Conservation (phyloP, 2,329 filamentous ascomycete genomes). For the Ascochyta fabae region DNA sequence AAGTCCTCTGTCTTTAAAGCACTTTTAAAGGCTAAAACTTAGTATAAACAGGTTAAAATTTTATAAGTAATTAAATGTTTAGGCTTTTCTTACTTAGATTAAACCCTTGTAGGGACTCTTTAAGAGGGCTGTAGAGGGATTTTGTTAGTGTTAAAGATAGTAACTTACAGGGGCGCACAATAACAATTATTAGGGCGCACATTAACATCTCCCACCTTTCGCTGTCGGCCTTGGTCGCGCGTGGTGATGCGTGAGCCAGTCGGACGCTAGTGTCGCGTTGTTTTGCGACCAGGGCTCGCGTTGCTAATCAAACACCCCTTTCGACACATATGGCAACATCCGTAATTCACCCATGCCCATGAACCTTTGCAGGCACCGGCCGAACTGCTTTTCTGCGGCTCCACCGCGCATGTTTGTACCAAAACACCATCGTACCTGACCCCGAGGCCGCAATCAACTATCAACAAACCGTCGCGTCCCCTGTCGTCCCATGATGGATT, state of each 20-base stretch:
- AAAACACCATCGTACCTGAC: constrained; percentile 10
- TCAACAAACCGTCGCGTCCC: constrained; percentile 12
- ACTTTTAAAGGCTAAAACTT: too few relatives aligned
- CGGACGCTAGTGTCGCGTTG: constrained; percentile 36
- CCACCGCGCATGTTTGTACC: constrained; percentile 12
- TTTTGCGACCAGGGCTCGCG: constrained; percentile 35
- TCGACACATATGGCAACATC: constrained; percentile 33
- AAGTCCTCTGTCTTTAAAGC: too few relatives aligned
- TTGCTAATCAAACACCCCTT: constrained; percentile 38
- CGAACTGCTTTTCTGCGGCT: constrained; percentile 17
- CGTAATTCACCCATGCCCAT: constrained; percentile 29
- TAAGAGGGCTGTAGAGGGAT: too few relatives aligned
- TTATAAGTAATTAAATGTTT: too few relatives aligned
- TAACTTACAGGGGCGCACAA: too few relatives aligned
- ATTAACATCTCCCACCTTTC: neutral
- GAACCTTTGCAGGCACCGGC: constrained; percentile 16
- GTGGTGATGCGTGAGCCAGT: constrained; percentile 13
- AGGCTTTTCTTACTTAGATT: too few relatives aligned
- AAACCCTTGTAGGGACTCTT: too few relatives aligned
- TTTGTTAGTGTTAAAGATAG: too few relatives aligned
- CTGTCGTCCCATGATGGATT: constrained; percentile 36
- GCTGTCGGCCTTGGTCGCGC: constrained; percentile 7
- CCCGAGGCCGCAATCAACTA: constrained; percentile 20
- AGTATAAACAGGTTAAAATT: too few relatives aligned
- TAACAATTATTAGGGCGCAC: too few relatives aligned